phyloP scores from a whole-genome alignment of 371 early-diverging fungal genomes.

The Funneliformis caledonium region DNA sequence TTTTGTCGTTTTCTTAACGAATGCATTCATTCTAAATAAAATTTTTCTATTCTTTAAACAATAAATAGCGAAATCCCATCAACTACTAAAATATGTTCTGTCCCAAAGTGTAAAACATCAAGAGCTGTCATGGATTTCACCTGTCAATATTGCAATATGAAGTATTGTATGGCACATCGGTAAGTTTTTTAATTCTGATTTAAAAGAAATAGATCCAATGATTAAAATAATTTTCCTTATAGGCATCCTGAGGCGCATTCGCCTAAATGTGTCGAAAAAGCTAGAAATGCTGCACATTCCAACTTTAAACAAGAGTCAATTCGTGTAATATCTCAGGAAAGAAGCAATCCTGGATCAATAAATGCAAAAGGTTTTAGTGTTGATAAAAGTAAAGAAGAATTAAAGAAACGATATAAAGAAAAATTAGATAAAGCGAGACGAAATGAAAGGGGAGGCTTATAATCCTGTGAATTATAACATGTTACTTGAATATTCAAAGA shows the following conservation, averaged over 20 bases:
- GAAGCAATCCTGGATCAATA: constrained; percentile 21
- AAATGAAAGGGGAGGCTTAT: constrained; percentile 9
- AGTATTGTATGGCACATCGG: constrained; percentile 34
- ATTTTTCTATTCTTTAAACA: background rate
- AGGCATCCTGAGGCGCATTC: constrained; percentile 39
- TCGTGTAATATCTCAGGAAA: constrained; percentile 23
- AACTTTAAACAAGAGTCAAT: constrained; percentile 34
- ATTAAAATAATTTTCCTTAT: background rate
- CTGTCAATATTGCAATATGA: constrained; percentile 40
- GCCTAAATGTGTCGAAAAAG: constrained; percentile 32
- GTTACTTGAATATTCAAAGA: background rate
- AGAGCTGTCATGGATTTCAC: background rate
- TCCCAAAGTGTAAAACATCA: constrained; percentile 27
- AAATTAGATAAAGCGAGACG: constrained; percentile 26
- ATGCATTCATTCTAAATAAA: background rate
- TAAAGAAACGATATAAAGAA: constrained; percentile 38
- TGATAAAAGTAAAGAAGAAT: constrained; percentile 35
- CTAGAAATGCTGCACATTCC: constrained; percentile 6
- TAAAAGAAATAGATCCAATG: background rate
- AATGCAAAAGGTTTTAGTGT: constrained; percentile 26
- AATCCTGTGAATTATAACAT: background rate
- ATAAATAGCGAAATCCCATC: background rate
- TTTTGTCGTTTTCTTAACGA: background rate
- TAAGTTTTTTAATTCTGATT: background rate
- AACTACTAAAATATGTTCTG: background rate